Evolutionary conservation across 1,139 yeast species (phyloP).

Genomic region (Scheffersomyces segobiensis): DNA sequence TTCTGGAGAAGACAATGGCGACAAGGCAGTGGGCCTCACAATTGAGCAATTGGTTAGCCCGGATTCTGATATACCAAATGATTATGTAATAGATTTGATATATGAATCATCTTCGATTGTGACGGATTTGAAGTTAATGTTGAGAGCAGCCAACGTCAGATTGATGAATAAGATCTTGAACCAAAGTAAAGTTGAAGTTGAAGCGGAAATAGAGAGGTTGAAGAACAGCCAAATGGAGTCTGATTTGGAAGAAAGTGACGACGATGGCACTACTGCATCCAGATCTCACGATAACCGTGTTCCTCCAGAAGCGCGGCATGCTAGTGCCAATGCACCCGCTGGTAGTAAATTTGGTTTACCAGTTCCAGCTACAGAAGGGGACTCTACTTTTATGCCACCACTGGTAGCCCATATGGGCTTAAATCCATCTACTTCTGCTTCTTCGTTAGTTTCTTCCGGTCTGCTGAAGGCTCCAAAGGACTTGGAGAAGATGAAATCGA

Average conservation of each 20-base stretch:
- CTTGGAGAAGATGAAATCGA: conserved; percentile 25
- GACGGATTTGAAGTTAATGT: conserved; percentile 63
- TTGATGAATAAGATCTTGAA: conserved; percentile 51
- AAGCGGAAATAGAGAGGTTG: conserved; percentile 19
- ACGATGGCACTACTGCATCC: neutral
- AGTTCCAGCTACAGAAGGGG: neutral
- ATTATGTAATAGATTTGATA: conserved; percentile 54
- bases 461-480: conserved; percentile 4
- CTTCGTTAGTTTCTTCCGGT: conserved; percentile 6
- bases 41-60: conserved; percentile 57
- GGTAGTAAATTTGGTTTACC: neutral
- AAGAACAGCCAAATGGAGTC: conserved; percentile 13
- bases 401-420: conserved; percentile 3
- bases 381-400: neutral
- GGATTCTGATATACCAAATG: conserved; percentile 52
- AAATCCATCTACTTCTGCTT: conserved; percentile 7
- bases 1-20: conserved; percentile 13
- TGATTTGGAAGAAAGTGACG: neutral
- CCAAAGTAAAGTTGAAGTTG: conserved; percentile 33
- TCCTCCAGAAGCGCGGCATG: neutral
- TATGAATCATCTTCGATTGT: conserved; percentile 61
- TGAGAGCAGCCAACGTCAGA: conserved; percentile 62
- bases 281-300: neutral
- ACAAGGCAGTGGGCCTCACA: conserved; percentile 28
- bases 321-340: neutral